Evolutionary conservation across 306 rosid species (phyloP).

Genomic region (Sicyos edulis): DNA sequence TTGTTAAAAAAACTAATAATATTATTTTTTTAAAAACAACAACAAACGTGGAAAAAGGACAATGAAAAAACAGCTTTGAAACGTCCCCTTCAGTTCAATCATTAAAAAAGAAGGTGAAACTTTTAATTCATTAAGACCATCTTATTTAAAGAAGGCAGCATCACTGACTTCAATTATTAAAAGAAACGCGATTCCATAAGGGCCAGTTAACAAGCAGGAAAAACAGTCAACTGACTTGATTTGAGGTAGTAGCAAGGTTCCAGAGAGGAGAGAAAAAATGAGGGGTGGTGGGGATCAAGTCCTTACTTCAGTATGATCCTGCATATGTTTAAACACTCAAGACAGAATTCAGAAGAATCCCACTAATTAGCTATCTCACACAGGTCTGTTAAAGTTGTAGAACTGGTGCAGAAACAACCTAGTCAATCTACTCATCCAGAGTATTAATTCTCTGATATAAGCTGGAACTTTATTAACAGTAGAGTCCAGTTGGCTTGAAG

Average conservation of each 20-base stretch:
- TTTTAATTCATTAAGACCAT: neutral
- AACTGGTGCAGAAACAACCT: neutral
- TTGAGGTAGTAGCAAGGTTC: neutral
- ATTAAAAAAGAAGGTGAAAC: slow-evolving; percentile 3
- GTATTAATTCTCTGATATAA: neutral
- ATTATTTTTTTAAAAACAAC: neutral
- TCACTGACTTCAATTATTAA: neutral
- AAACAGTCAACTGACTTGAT: neutral
- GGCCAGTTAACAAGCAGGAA: neutral
- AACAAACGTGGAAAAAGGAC: neutral
- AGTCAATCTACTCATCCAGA: neutral
- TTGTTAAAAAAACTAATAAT: neutral
- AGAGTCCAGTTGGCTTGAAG: neutral
- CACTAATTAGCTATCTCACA: neutral
- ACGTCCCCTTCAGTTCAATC: neutral
- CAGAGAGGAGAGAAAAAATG: neutral
- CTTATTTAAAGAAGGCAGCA: neutral
- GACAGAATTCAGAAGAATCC: neutral
- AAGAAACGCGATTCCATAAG: neutral
- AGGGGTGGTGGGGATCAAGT: neutral
- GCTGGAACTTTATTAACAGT: neutral
- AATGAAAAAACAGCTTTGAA: neutral
- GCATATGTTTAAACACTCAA: neutral
- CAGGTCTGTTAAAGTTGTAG: neutral
- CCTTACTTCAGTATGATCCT: neutral